A percentile compares a stretch with the other conserved stretches of the same genome.
These are phyloP conservation scores for Kluyveromyces sp. DNA, from an alignment of 1,139 yeast genomes.

Conservation along the genomic window DNA sequence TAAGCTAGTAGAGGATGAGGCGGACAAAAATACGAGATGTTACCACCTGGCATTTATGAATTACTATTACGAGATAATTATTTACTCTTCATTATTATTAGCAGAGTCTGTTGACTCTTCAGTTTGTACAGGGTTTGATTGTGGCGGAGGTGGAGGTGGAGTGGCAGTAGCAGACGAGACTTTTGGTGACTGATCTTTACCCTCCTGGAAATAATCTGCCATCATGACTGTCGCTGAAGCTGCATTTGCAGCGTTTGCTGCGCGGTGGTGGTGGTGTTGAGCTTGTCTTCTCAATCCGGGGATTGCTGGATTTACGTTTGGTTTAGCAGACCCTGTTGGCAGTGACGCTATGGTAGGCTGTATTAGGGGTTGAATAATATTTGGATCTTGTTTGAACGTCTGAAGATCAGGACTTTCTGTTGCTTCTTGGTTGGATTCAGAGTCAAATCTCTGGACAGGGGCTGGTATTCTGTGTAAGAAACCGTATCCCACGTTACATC, in stretches of 20 bases:
- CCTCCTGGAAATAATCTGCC: constrained; percentile 32
- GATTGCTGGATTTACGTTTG: constrained; percentile 7
- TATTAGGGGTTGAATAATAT: neutral
- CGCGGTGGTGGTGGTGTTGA: constrained; percentile 22
- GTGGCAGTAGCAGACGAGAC: constrained; percentile 11
- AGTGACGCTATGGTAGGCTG: constrained; percentile 8
- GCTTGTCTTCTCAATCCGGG: constrained; percentile 13
- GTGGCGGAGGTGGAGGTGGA: constrained; percentile 27
- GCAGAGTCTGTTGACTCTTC: too few species aligned
- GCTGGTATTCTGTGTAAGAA: constrained; percentile 64
- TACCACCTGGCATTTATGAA: too few species aligned
- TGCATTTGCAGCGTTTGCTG: constrained; percentile 11
- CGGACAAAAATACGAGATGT: too few species aligned
- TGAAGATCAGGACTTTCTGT: neutral
- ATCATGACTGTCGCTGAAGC: constrained; percentile 11
- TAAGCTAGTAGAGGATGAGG: too few species aligned
- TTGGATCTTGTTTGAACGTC: neutral
- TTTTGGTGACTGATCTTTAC: constrained; percentile 30
- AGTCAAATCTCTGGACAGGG: neutral
- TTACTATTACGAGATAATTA: too few species aligned
- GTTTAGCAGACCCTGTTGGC: constrained; percentile 15
- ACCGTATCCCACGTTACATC: constrained; percentile 95
- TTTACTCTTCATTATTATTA: too few species aligned
- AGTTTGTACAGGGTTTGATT: too few species aligned
- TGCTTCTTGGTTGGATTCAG: neutral